Evolutionary conservation across 345 rosid species (phyloP).

Genomic region (Cardamine occulta): DNA sequence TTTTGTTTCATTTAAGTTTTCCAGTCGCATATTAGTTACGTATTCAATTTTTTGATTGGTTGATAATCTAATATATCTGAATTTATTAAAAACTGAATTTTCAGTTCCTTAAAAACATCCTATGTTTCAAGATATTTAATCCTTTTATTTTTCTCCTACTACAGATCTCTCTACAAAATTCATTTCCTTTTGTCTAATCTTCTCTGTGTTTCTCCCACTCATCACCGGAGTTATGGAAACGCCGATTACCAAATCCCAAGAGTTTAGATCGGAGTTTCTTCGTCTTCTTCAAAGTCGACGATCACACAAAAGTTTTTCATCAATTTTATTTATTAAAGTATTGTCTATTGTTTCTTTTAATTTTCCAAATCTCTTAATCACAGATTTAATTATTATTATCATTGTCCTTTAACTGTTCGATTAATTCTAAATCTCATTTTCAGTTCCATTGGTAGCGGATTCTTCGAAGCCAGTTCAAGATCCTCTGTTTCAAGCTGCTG

Average conservation of each 20-base stretch:
- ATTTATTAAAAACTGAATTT: too few relatives aligned
- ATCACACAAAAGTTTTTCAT: conserved; percentile 51
- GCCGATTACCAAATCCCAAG: conserved; percentile 24
- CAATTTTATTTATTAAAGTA: background rate
- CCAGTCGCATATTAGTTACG: too few relatives aligned
- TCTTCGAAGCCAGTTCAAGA: conserved; percentile 56
- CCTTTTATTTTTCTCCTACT: background rate
- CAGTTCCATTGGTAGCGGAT: conserved; percentile 63
- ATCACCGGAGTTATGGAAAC: conserved; percentile 39
- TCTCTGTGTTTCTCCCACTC: background rate
- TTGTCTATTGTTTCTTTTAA: background rate
- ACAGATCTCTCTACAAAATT: background rate
- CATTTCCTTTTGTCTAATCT: background rate
- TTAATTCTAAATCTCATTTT: background rate
- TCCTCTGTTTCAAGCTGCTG: conserved; percentile 61
- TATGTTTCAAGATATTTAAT: background rate
- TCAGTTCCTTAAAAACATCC: background rate
- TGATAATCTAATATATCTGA: background rate
- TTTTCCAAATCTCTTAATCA: conserved; percentile 3
- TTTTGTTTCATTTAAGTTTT: too few relatives aligned
- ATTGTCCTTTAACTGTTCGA: background rate
- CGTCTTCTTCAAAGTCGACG: conserved; percentile 57
- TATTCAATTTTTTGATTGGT: background rate
- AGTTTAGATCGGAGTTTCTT: conserved; percentile 62
- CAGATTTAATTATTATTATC: conserved; percentile 3